phyloP scores from a whole-genome alignment of 2,329 filamentous ascomycete genomes.

The Exophiala xenobiotica region DNA sequence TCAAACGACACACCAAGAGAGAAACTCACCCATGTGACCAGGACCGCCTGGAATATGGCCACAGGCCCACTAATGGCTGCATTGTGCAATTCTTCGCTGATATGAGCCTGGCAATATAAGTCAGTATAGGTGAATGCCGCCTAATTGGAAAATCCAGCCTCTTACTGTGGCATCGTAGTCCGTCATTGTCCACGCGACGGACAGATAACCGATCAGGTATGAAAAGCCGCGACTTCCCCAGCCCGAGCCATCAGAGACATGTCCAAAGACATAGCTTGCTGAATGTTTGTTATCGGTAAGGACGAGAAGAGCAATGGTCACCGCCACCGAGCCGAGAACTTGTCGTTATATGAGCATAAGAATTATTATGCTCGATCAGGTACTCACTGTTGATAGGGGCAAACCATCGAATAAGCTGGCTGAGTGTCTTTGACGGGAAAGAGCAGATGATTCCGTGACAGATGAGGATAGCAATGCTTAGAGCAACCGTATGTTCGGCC shows the following conservation, averaged over 20 bases:
- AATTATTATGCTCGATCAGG: constrained; percentile 38
- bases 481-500: background rate
- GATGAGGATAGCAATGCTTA: background rate
- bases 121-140: too few relatives aligned
- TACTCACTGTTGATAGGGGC: constrained; percentile 1
- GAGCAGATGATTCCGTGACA: background rate
- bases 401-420: background rate
- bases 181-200: constrained; percentile 59
- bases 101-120: too few relatives aligned
- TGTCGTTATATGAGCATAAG: background rate
- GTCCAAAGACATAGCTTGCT: constrained; percentile 60
- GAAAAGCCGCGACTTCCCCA: constrained; percentile 63
- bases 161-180: constrained; percentile 67
- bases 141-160: too few relatives aligned
- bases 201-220: constrained; percentile 57
- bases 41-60: constrained; percentile 50
- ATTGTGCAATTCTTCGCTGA: constrained; percentile 67
- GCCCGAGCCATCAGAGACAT: constrained; percentile 62
- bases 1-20: too few relatives aligned
- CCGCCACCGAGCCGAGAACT: constrained; percentile 55
- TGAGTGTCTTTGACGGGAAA: background rate
- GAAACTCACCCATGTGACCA: background rate
- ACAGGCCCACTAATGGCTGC: constrained; percentile 60
- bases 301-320: constrained; percentile 59
- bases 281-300: constrained; percentile 60